Conservation (phyloP, 1,284 basidiomycete genomes). For the Moesziomyces globuligerus region DNA sequence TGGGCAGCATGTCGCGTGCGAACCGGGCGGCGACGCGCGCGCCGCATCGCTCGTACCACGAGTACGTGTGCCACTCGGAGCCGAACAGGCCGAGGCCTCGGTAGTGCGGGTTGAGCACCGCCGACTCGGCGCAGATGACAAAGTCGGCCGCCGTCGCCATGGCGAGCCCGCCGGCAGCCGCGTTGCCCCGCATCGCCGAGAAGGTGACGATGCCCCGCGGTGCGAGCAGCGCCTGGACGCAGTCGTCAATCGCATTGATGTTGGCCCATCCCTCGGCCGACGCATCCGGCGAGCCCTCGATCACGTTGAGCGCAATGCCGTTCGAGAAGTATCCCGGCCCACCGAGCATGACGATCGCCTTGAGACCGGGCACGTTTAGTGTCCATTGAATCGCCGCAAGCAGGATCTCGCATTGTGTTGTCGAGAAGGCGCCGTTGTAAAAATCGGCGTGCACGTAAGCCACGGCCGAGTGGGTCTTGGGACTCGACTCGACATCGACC, state of each 20-base stretch:
- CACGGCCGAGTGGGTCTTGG: conserved; percentile 25
- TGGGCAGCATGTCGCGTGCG: conserved; percentile 69
- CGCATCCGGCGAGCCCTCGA: conserved; percentile 68
- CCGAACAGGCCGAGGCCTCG: conserved; percentile 69
- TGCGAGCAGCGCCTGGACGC: conserved; percentile 64
- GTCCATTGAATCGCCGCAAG: conserved; percentile 68
- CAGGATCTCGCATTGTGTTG: conserved; percentile 68
- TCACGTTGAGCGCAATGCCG: conserved; percentile 70
- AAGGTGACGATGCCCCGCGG: conserved; percentile 69
- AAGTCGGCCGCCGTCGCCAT: conserved; percentile 69
- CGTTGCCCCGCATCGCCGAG: conserved; percentile 69
- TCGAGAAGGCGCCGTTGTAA: conserved; percentile 70
- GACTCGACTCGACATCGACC: conserved; percentile 64
- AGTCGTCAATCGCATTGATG: conserved; percentile 69
- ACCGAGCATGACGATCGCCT: conserved; percentile 68
- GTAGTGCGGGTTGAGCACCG: conserved; percentile 70
- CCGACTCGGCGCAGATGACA: conserved; percentile 67
- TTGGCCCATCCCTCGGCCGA: conserved; percentile 70
- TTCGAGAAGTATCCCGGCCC: conserved; percentile 69
- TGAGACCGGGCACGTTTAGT: conserved; percentile 65
- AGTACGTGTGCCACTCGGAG: conserved; percentile 69
- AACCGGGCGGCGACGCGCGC: conserved; percentile 62
- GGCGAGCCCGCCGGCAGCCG: conserved; percentile 70
- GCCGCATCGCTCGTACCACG: conserved; percentile 68
- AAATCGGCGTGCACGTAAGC: conserved; percentile 70